Conservation (phyloP, 768 basidiomycete genomes). For the Kwoniella shandongensis region DNA sequence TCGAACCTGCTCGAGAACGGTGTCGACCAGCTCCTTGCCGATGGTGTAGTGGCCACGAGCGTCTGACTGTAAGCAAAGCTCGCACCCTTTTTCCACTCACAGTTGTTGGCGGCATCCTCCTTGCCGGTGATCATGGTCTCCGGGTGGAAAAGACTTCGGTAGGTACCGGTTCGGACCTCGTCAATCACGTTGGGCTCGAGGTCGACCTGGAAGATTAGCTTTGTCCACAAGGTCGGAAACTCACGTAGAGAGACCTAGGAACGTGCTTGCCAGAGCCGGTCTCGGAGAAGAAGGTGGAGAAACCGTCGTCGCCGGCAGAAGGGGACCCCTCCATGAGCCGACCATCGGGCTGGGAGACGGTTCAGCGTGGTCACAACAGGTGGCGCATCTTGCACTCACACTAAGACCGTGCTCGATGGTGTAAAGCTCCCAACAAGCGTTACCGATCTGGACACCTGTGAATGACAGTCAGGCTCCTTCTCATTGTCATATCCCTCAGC, state of each 20-base stretch:
- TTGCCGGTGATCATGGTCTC: constrained; percentile 96
- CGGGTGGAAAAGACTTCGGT: constrained; percentile 97
- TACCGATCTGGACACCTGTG: constrained; percentile 63
- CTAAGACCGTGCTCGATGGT: constrained; percentile 97
- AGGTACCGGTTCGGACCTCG: constrained; percentile 91
- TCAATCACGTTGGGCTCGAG: constrained; percentile 94
- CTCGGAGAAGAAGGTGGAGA: constrained; percentile 99
- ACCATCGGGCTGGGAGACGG: constrained; percentile 79
- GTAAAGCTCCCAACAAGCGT: constrained; percentile 99
- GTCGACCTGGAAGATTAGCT: constrained; percentile 46
- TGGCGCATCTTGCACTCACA: constrained; percentile 56
- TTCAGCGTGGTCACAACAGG: constrained; percentile 1
- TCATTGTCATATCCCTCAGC: background rate
- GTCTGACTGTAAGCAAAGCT: constrained; percentile 61
- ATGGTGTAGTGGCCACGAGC: constrained; percentile 99
- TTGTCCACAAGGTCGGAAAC: constrained; percentile 9
- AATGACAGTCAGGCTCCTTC: background rate
- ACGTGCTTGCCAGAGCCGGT: constrained; percentile 96
- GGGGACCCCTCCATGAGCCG: constrained; percentile 77
- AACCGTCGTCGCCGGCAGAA: constrained; percentile 78
- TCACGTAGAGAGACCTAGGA: constrained; percentile 90
- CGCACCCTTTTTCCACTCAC: constrained; percentile 56
- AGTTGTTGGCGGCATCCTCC: constrained; percentile 99
- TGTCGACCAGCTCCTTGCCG: constrained; percentile 96
- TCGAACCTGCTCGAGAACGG: constrained; percentile 94